A percentile compares a stretch with the other conserved stretches of the same genome.
These are phyloP conservation scores for Cutaneotrichosporon cyanovorans DNA, from an alignment of 1,284 basidiomycete species.

Conservation along the genomic window DNA sequence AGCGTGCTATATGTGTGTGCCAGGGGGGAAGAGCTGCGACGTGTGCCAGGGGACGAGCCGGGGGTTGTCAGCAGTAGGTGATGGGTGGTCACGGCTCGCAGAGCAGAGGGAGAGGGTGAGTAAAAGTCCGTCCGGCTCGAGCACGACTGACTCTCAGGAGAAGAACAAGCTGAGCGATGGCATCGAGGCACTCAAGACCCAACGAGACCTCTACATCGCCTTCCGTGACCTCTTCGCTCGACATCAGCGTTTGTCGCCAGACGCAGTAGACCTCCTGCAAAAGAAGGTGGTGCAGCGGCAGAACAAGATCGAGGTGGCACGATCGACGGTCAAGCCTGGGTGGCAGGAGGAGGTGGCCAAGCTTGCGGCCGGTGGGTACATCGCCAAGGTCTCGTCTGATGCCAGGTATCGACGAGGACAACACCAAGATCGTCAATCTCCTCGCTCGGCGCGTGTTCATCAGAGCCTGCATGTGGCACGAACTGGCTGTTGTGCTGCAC, in stretches of 20 bases:
- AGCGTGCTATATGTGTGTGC: conserved; percentile 45
- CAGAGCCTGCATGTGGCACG: conserved; percentile 84
- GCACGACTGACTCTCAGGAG: conserved; percentile 6
- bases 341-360: conserved; percentile 77
- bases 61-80: conserved; percentile 61
- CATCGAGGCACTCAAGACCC: conserved; percentile 51
- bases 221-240: conserved; percentile 75
- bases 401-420: conserved; percentile 41
- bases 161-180: conserved; percentile 8
- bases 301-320: conserved; percentile 64
- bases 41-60: conserved; percentile 69
- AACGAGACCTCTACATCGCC: conserved; percentile 79
- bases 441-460: conserved; percentile 72
- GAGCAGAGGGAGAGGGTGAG: conserved; percentile 71
- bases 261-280: conserved; percentile 74
- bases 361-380: conserved; percentile 45
- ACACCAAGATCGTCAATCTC: conserved; percentile 53
- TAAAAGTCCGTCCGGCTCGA: neutral
- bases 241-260: conserved; percentile 71
- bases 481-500: conserved; percentile 76
- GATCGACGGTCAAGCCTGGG: conserved; percentile 61
- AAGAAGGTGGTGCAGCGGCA: conserved; percentile 71
- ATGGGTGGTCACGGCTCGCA: conserved; percentile 64
- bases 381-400: neutral
- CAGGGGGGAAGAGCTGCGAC: conserved; percentile 56